Evolutionary conservation across 164 flowering plant genomes (phyloP).

Genomic region (Kingdonia uniflora): DNA sequence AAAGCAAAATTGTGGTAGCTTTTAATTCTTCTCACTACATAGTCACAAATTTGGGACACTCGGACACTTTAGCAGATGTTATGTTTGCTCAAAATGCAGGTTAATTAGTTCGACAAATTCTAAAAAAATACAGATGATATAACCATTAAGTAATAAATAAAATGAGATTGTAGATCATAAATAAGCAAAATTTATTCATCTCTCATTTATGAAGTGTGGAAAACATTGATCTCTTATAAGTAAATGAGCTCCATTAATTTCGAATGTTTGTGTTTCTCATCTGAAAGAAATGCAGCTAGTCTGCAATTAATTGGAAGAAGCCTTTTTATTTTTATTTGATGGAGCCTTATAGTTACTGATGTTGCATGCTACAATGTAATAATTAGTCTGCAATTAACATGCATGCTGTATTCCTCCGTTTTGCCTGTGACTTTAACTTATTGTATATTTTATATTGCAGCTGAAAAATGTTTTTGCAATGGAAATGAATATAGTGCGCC

Average conservation of each 20-base stretch:
- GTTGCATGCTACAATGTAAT: too few species aligned
- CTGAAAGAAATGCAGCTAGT: too few species aligned
- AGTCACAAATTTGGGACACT: background rate
- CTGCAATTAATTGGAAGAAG: too few species aligned
- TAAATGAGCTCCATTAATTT: too few species aligned
- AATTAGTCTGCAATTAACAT: background rate
- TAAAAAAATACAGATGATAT: too few species aligned
- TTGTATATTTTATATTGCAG: slow-evolving; percentile 24
- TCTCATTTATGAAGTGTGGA: too few species aligned
- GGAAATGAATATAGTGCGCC: slow-evolving; percentile 91
- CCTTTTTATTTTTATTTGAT: background rate
- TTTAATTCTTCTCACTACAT: background rate
- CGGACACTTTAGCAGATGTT: background rate
- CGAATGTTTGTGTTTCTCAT: too few species aligned
- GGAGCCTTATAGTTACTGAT: too few species aligned
- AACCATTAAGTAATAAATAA: too few species aligned
- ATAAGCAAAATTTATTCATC: too few species aligned
- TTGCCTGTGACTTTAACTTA: background rate
- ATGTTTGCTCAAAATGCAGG: background rate
- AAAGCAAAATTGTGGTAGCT: background rate
- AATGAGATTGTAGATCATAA: too few species aligned
- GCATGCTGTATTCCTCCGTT: background rate
- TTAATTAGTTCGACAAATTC: background rate
- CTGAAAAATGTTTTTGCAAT: slow-evolving; percentile 79
- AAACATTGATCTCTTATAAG: too few species aligned